Conservation (phyloP, 176 grass and related monocot genomes). For the Guadua angustifolia region DNA sequence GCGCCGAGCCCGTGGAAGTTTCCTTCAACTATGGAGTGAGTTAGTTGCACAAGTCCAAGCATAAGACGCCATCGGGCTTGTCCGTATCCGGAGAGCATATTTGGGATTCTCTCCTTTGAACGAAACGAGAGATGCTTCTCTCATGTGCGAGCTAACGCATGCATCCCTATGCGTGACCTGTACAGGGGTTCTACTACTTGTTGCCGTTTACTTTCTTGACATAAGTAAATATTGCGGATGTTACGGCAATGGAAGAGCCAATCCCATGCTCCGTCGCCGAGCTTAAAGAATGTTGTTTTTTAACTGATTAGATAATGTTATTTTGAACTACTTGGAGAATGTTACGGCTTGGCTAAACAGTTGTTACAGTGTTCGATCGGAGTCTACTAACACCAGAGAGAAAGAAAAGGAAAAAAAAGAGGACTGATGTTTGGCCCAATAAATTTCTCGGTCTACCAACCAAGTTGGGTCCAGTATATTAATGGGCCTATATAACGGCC, state of each 20-base stretch:
- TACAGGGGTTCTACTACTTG: not conserved
- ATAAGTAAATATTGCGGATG: not conserved
- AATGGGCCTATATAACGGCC: too few relatives aligned
- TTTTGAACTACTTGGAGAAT: too few relatives aligned
- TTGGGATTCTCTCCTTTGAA: constrained; percentile 12
- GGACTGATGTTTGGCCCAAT: too few relatives aligned
- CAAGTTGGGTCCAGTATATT: too few relatives aligned
- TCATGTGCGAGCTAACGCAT: not conserved
- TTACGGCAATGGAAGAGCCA: not conserved
- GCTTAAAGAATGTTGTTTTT: too few relatives aligned
- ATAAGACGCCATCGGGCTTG: constrained; percentile 17
- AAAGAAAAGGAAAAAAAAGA: too few relatives aligned
- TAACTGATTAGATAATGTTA: too few relatives aligned
- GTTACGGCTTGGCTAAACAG: too few relatives aligned
- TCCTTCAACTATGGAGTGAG: not conserved
- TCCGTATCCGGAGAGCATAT: constrained; percentile 3
- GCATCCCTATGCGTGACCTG: not conserved
- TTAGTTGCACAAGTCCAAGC: not conserved
- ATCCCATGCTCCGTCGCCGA: not conserved
- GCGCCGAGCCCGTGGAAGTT: constrained; percentile 29
- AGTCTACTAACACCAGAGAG: too few relatives aligned
- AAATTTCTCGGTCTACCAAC: too few relatives aligned
- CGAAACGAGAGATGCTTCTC: not conserved
- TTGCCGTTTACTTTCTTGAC: not conserved
- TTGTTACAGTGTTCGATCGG: too few relatives aligned